A percentile compares a stretch with the other conserved stretches of the same genome.
These are phyloP conservation scores for Pseudovirgaria hyperparasitica DNA, from an alignment of 2,329 filamentous ascomycete species.

Conservation along the genomic window DNA sequence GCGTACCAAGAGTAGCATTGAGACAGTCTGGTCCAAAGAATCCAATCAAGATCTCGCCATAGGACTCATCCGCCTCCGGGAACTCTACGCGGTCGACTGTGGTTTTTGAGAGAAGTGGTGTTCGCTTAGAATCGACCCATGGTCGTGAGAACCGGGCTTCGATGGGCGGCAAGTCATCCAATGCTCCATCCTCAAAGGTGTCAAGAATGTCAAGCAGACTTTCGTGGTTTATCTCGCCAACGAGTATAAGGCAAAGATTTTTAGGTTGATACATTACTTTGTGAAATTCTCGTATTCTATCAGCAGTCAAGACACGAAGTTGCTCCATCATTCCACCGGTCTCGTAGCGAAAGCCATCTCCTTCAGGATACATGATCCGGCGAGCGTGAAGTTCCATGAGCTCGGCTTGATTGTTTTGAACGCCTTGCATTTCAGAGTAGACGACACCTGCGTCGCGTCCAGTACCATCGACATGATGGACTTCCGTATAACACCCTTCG, in stretches of 20 bases:
- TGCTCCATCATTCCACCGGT: slow-evolving; percentile 97
- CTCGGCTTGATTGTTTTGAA: slow-evolving; percentile 72
- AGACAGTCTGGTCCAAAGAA: slow-evolving; percentile 80
- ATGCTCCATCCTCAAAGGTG: slow-evolving; percentile 75
- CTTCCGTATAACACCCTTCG: slow-evolving; percentile 85
- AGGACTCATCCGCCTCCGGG: slow-evolving; percentile 90
- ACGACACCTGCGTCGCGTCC: slow-evolving; percentile 83
- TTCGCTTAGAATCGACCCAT: slow-evolving; percentile 79
- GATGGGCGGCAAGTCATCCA: slow-evolving; percentile 65
- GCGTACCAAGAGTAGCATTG: slow-evolving; percentile 44
- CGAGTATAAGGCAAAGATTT: slow-evolving; percentile 80
- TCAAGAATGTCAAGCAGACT: slow-evolving; percentile 73
- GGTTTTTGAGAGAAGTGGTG: slow-evolving; percentile 59
- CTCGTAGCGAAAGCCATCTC: slow-evolving; percentile 88
- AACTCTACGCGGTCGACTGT: slow-evolving; percentile 73
- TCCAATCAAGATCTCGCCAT: slow-evolving; percentile 72
- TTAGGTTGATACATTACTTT: slow-evolving; percentile 96
- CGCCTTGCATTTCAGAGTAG: slow-evolving; percentile 97
- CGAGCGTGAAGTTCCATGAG: slow-evolving; percentile 79
- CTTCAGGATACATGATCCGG: slow-evolving; percentile 72
- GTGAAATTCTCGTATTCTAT: slow-evolving; percentile 90
- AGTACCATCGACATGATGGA: slow-evolving; percentile 86
- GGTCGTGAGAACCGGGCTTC: slow-evolving; percentile 70
- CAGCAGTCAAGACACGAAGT: slow-evolving; percentile 69
- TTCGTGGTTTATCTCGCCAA: slow-evolving; percentile 79